A percentile compares a stretch with the other conserved stretches of the same genome.
Evolutionary conservation across 164 flowering plant species (phyloP).

Genomic region (Aristolochia contorta): DNA sequence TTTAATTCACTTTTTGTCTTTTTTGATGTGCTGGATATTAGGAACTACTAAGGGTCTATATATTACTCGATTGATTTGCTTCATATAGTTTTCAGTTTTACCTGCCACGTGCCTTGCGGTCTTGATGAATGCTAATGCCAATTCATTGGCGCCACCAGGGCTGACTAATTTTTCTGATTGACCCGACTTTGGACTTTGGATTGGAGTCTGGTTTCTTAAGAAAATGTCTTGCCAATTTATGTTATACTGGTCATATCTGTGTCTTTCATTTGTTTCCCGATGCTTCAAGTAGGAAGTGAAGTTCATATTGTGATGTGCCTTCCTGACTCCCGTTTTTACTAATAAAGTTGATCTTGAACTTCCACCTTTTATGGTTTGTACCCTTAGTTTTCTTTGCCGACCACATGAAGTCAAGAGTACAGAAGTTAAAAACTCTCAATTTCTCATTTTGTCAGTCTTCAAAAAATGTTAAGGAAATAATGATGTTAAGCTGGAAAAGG

Average conservation of each 20-base stretch:
- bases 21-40: not conserved
- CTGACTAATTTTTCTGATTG: too few relatives aligned
- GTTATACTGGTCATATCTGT: too few relatives aligned
- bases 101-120: not conserved
- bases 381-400: too few relatives aligned
- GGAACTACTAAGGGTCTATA: too few relatives aligned
- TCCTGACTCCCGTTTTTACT: too few relatives aligned
- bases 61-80: not conserved
- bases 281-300: too few relatives aligned
- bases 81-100: not conserved
- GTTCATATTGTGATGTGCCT: too few relatives aligned
- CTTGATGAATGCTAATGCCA: not conserved
- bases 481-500: not conserved
- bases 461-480: not conserved
- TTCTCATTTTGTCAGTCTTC: not conserved
- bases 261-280: too few relatives aligned
- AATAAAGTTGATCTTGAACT: too few relatives aligned
- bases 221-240: too few relatives aligned
- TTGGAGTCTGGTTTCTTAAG: not conserved
- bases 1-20: not conserved
- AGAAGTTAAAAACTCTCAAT: not conserved
- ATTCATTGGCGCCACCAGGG: not conserved
- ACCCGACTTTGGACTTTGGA: not conserved
- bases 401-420: too few relatives aligned
- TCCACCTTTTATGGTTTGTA: too few relatives aligned